Evolutionary conservation across 2,329 filamentous ascomycete genomes (phyloP), one percentile per base, ranked within the genome.

Genomic region (Colletotrichum sp.): DNA sequence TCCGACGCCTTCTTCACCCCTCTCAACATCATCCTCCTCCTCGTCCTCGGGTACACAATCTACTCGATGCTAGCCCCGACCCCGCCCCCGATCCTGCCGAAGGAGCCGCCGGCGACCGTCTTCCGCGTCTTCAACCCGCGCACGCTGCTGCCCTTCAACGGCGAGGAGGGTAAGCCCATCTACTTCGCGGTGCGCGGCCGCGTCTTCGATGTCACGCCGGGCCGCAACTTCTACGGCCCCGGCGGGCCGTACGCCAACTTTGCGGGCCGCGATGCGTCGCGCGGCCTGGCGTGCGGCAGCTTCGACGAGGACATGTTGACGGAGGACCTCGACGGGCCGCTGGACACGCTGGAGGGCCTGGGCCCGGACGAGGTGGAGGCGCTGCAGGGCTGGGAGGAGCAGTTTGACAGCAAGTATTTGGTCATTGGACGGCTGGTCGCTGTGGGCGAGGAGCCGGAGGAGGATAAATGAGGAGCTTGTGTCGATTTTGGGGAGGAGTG

Each of bases 251-350:
- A 99, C 84, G 93, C 93, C 84, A 98, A 98, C 87, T 99, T 99
- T 83, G 97, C 97, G 1, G 97, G 97, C 1, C 89, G 96, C 52
- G 97, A 99, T 85, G 97, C 97, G 24, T 95, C 92, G 78, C 91
- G 96, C 68, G 97, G 97, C 1, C 87, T 99, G 76, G 96, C 97
- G 2, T 95, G 92, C 84, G 95, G 96, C 75, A 98, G 95, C 87
- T 98, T 99, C 84, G 97, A 98, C 83, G 92, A 95, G 88, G 94
- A 96, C 8, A 98, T 98, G 96, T 87, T 98, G 86, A 98, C 97
- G 21, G 92, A 96, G 88, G 94, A 98, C 84, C 86, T 98, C 71
- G 92, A 97, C 73, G 96, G 92, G 0, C 95, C 95, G 60, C 87
- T 98, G 77, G 96, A 98, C 83, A 91, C 89, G 69, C 88, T 98